Conservation (phyloP, 1,284 basidiomycete genomes). For the Puccinia coronata region DNA sequence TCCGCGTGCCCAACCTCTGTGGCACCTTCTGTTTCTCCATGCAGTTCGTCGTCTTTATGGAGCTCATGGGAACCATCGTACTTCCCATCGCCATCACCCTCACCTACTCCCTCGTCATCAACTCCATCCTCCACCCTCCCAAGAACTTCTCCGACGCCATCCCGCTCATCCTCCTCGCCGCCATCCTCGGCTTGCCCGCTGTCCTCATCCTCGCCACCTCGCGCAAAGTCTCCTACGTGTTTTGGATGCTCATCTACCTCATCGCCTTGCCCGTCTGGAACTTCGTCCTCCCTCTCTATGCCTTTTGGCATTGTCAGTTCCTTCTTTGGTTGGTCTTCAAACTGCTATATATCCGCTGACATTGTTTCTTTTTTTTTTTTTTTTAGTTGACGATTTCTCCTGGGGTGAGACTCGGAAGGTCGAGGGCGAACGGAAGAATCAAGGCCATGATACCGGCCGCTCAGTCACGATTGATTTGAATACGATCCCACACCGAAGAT, state of each 20-base stretch:
- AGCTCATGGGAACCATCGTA: constrained; percentile 91
- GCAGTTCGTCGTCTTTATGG: constrained; percentile 94
- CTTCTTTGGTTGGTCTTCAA: neutral
- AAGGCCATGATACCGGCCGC: constrained; percentile 39
- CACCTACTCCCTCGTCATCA: constrained; percentile 83
- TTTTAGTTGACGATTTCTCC: constrained; percentile 85
- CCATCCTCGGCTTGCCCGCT: constrained; percentile 89
- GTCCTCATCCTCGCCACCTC: constrained; percentile 91
- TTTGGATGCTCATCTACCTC: constrained; percentile 97
- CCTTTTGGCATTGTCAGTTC: constrained; percentile 84
- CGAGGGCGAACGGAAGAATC: constrained; percentile 73
- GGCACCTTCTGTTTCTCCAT: constrained; percentile 62
- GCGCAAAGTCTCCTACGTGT: constrained; percentile 88
- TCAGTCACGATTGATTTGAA: constrained; percentile 69
- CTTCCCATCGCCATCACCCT: constrained; percentile 90
- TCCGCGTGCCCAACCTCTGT: constrained; percentile 88
- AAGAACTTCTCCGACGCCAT: constrained; percentile 86
- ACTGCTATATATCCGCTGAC: neutral
- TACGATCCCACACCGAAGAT: constrained; percentile 82
- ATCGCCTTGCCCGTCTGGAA: constrained; percentile 92
- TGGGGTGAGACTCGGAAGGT: constrained; percentile 99
- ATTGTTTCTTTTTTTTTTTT: neutral
- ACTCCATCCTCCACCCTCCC: constrained; percentile 74
- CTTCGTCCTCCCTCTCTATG: constrained; percentile 86
- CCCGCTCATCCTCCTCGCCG: constrained; percentile 82